Evolutionary conservation across 441 rosid species (phyloP), one percentile per base, ranked within the genome.

Genomic region (Brassica balearica): DNA sequence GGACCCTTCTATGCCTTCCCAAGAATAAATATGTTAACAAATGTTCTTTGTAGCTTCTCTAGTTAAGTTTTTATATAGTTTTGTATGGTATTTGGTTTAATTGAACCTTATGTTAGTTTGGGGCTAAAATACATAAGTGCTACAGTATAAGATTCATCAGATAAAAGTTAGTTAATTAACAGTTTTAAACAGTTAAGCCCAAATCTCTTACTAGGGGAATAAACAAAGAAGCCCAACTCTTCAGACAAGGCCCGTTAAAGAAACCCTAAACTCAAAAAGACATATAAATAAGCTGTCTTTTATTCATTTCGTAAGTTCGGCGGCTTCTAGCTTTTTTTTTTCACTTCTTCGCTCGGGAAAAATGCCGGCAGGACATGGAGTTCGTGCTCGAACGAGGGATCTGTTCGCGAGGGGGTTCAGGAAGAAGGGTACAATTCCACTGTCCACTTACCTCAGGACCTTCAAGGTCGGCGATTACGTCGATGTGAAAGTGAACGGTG

Each of bases 401-500:
- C 84, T 90, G 59, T 95, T 95, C 86, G 85, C 99, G 1, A 80
- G 99, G 1, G 82, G 85, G 0, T 95, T 93, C 88, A 90, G 98
- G 84, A 95, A 93, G 99, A 91, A 90, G 97, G 99, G 98, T 73
- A 85, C 81, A 81, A 93, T 93, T 29, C 92, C 99, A 1, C 76
- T 95, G 67, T 87, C 98, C 0, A 93, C 98, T 0, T 93, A 95
- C 83, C 88, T 95, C 0, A 84, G 88, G 65, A 91, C 91, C 69
- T 95, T 83, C 90, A 95, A 89, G 90, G 78, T 91, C 80, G 97
- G 96, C 3, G 97, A 95, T 36, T 85, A 86, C 74, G 98, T 95
- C 10, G 99, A 95, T 63, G 69, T 95, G 60, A 95, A 95, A 83
- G 99, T 95, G 17, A 95, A 95, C 64, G 99, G 98, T 64, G 97